These are phyloP conservation scores for Calophaca sinica DNA, from an alignment of 306 rosid genomes.

Conservation along the genomic window DNA sequence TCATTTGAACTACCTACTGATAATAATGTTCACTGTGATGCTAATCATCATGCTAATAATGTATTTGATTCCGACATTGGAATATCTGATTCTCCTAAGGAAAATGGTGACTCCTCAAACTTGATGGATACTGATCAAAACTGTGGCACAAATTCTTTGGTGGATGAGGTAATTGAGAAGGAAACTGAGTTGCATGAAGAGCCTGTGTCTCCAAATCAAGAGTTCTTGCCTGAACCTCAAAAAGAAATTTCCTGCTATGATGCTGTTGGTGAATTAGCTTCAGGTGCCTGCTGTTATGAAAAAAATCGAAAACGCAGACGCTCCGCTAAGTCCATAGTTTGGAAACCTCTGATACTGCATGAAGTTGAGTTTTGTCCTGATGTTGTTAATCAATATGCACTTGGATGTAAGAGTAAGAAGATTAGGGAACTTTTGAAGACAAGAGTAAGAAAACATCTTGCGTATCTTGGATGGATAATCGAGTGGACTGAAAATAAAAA, in stretches of 20 bases:
- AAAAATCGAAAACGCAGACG: slow-evolving; percentile 19
- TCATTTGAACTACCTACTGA: slow-evolving; percentile 37
- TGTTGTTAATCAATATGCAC: slow-evolving; percentile 51
- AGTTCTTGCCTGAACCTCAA: slow-evolving; percentile 19
- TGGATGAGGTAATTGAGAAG: slow-evolving; percentile 37
- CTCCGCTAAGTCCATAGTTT: neutral
- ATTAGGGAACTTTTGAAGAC: slow-evolving; percentile 35
- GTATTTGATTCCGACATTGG: slow-evolving; percentile 34
- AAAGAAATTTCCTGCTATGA: slow-evolving; percentile 41
- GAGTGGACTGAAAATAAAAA: slow-evolving; percentile 40
- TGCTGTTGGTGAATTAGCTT: neutral
- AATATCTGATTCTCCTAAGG: slow-evolving; percentile 13
- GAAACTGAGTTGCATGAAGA: slow-evolving; percentile 41
- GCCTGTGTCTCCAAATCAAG: slow-evolving; percentile 23
- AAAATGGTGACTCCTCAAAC: slow-evolving; percentile 16
- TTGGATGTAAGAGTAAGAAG: slow-evolving; percentile 41
- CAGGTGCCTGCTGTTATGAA: neutral
- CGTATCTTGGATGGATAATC: slow-evolving; percentile 71
- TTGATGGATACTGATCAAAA: slow-evolving; percentile 38
- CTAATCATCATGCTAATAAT: neutral
- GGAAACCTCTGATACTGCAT: slow-evolving; percentile 51
- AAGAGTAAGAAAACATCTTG: slow-evolving; percentile 61
- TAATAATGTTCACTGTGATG: slow-evolving; percentile 34
- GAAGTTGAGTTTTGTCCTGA: slow-evolving; percentile 56
- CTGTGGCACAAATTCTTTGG: slow-evolving; percentile 8